These are phyloP conservation scores for Ottelia alismoides DNA, from an alignment of 106 monocot genomes.

Conservation along the genomic window DNA sequence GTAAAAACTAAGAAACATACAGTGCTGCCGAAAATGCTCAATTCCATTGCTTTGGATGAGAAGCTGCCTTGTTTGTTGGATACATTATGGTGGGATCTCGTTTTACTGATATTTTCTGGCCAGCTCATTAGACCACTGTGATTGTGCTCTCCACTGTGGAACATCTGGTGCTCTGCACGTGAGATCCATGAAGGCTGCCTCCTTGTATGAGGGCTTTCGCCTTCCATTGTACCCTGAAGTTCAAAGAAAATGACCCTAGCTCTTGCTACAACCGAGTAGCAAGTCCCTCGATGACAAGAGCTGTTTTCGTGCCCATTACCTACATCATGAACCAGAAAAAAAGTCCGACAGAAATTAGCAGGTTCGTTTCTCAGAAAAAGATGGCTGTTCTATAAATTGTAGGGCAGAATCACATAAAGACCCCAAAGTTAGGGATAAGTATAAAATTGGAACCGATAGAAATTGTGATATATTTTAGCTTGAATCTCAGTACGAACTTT, in stretches of 20 bases:
- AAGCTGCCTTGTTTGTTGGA: conserved; percentile 23
- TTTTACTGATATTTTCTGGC: conserved; percentile 62
- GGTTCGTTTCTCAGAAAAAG: too few relatives aligned
- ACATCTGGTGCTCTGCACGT: conserved; percentile 27
- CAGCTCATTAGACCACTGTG: conserved; percentile 72
- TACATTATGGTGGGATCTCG: conserved; percentile 18
- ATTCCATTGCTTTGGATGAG: conserved; percentile 69
- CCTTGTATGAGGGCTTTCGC: conserved; percentile 20
- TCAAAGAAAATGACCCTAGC: conserved; percentile 73
- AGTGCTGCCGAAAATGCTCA: conserved; percentile 89
- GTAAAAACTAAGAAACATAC: conserved; percentile 25
- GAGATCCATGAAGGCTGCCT: conserved; percentile 26
- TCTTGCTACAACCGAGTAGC: conserved; percentile 62
- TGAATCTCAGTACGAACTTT: too few relatives aligned
- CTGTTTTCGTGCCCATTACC: conserved; percentile 24
- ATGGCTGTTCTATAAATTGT: too few relatives aligned
- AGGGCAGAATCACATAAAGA: too few relatives aligned
- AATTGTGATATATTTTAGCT: too few relatives aligned
- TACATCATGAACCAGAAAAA: too few relatives aligned
- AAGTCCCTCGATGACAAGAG: conserved; percentile 28
- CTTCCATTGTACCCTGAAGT: conserved; percentile 25
- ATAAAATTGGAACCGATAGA: too few relatives aligned
- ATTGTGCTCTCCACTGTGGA: conserved; percentile 36
- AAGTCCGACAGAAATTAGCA: too few relatives aligned
- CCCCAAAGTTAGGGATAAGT: too few relatives aligned